Evolutionary conservation across 2,329 filamentous ascomycete species (phyloP).

Genomic region (Fusarium setosum): DNA sequence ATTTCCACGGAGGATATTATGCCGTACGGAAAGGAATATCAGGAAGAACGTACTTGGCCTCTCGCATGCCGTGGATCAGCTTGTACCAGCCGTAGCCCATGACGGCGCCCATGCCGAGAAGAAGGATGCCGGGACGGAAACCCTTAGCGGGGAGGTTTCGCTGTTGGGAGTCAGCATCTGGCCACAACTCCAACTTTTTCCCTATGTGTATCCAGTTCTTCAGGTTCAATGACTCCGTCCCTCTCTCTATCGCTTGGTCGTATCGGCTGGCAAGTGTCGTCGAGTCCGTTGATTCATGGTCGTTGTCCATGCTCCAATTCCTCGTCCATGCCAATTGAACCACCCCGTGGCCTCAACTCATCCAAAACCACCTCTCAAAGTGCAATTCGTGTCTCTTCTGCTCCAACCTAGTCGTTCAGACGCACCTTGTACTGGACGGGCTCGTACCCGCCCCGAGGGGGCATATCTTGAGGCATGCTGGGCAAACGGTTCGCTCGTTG

Average conservation of each 20-base stretch:
- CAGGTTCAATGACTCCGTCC: neutral
- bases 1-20: no score
- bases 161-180: constrained; percentile 55
- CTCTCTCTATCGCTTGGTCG: neutral
- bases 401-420: constrained; percentile 27
- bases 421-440: constrained; percentile 96
- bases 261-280: neutral
- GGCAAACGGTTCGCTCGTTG: constrained; percentile 40
- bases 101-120: constrained; percentile 79
- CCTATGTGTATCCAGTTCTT: neutral
- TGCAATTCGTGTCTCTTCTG: neutral
- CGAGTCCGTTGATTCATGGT: neutral
- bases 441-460: constrained; percentile 92
- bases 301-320: neutral
- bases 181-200: neutral
- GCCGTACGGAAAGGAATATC: neutral
- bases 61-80: constrained; percentile 82
- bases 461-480: constrained; percentile 97
- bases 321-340: neutral
- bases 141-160: constrained; percentile 93
- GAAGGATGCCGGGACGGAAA: constrained; percentile 84
- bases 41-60: constrained; percentile 80
- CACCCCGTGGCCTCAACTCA: neutral
- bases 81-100: constrained; percentile 95
- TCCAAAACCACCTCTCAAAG: neutral